Conservation (phyloP, 306 rosid genomes). For the Gastrolobium bilobum region DNA sequence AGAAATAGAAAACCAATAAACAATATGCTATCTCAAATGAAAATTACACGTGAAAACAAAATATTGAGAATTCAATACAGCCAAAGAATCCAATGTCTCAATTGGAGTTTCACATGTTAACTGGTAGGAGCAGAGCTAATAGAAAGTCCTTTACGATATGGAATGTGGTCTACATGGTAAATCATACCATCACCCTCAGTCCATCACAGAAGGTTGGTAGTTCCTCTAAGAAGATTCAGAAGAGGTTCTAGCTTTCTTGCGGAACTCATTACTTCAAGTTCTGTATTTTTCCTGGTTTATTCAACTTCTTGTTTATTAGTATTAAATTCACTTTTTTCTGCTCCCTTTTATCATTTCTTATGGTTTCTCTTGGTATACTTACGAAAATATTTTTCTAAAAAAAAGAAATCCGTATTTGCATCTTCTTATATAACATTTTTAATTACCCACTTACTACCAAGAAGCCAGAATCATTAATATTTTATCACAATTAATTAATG, state of each 20-base stretch:
- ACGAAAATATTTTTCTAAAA: too few species aligned
- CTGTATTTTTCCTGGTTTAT: neutral
- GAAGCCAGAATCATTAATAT: neutral
- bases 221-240: slow-evolving; percentile 9
- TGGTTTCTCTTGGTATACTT: slow-evolving; percentile 30
- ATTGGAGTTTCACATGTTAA: slow-evolving; percentile 18
- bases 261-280: neutral
- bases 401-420: neutral
- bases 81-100: slow-evolving; percentile 25
- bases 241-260: slow-evolving; percentile 27
- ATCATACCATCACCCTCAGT: slow-evolving; percentile 23
- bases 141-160: slow-evolving; percentile 31
- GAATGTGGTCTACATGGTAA: slow-evolving; percentile 24
- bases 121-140: neutral
- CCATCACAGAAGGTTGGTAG: slow-evolving; percentile 9
- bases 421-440: neutral
- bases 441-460: neutral
- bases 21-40: slow-evolving; percentile 24
- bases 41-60: neutral
- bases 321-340: neutral
- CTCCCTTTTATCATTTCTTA: neutral
- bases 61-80: slow-evolving; percentile 12
- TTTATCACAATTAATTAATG: neutral
- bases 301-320: slow-evolving; percentile 10
- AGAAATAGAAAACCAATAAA: slow-evolving; percentile 32